Evolutionary conservation across 192 early-diverging fungal species (phyloP), one percentile per base, ranked within the genome.

Genomic region (Rhizophagus sp.): DNA sequence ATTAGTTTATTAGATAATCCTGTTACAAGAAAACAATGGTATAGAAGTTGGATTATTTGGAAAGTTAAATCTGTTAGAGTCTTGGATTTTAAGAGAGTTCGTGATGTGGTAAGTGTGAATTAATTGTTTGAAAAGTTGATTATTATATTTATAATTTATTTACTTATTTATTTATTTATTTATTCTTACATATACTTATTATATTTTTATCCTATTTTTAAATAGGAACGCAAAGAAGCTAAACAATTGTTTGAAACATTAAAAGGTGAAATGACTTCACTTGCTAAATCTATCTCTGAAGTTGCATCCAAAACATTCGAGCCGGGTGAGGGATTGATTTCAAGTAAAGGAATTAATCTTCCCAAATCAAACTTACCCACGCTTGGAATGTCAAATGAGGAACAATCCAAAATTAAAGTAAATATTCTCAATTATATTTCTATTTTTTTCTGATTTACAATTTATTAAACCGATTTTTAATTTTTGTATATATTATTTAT

Each of bases 1-100:
- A 76, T 99, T 57, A 92, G 90, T n/a, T 82, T 99, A 62, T 80
- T 93, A 49, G 97, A 96, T 79, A 99, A 98, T 80, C 96, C 97
- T 1, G 96, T 98, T 33, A 86, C 88, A 68, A 86, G 89, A 79
- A 95, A 94, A 70, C 87, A 93, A 78, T 82, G 97, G 79, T 97
- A 98, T 80, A 83, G 98, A 66, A 78, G 88, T 52, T 97, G 91
- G 87, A 88, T 97, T 34, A 92, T 99, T 75, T 91, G 94, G 89
- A 90, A 92, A 80, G 81, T 96, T 62, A 90, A 94, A 25, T 86
- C 80, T 22, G 83, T 99, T 66, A 88, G 94, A 50, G 92, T 98
- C 3, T 80, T 99, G 81, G 95, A 99, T 85, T 99, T 97, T 82
- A 89, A 91, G 75, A 87, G 87, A 44, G 89, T 99, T 33, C 89